Evolutionary conservation across 2,329 filamentous ascomycete species (phyloP), one percentile per base, ranked within the genome.

Genomic region (Fusarium goolgardi): DNA sequence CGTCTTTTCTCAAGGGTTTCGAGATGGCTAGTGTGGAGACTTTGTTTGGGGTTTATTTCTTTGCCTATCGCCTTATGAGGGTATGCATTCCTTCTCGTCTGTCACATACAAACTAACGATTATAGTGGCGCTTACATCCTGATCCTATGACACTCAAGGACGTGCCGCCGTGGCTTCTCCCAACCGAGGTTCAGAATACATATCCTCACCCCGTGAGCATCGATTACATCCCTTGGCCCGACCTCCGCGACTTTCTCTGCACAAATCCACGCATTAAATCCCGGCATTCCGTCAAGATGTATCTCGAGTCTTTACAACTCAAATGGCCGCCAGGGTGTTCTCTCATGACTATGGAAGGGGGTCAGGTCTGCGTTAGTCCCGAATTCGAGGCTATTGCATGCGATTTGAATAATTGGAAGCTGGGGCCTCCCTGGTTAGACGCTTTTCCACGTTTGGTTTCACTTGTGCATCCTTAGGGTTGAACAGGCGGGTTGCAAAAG

Each of bases 191-290:
- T 21, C 71, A 73, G 39, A 63, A 73, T 25, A 63, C 71, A 5
- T 59, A 62, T 45, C 59, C 69, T 8, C 71, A 73, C 49, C 71
- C 71, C 18, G 55, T 73, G 34, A 71, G 67, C 56, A 69, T 73
- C 9, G 71, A 73, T 35, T 73, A 69, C 51, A 70, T 73, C 34
- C 71, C 71, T 5, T 73, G 71, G 71, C 71, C 71, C n/a, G 63
- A 62, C 15, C 57, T 73, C 18, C 67, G 71, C 21, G 65, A 73
- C 35, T 72, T 59, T 50, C 55, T 73, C 8, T 73, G 71, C 16
- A 62, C 60, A 10, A 63, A 71, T 47, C 67, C 65, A 32, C 56
- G 65, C 25, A 45, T 60, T 20, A 62, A 72, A 49, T 63, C 62
- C 2, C 55, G 71, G 7, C 71, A 73, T 39, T 71, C 71, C 0